Evolutionary conservation across 2,329 filamentous ascomycete genomes (phyloP), one percentile per base, ranked within the genome.

Genomic region (Monilinia vaccinii-corymbosi): DNA sequence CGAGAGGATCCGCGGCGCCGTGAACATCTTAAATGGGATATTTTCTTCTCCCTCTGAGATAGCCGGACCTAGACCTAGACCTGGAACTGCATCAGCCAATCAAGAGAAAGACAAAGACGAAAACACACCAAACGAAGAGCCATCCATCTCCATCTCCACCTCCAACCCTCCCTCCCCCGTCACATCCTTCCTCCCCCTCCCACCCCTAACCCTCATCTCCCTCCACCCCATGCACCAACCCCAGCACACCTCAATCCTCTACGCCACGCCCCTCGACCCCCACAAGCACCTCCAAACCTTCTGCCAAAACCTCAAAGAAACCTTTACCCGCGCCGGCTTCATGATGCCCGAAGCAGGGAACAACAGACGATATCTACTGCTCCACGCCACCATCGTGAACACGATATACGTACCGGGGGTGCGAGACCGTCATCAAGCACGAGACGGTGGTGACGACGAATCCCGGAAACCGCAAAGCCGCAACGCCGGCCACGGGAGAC

Each of bases 331-430:
- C 1, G 75, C 75, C 0, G 83, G 78, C 1, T 72, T 88, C 11
- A 75, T 91, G 69, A 70, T 77, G 0, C 74, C 77, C 1, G 85
- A 89, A 31, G 74, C 21, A 16, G 11, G n/a, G 10, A 28, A 28
- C 25, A 13, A 76, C 14, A n/a, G n/a, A n/a, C 76, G 89, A 58
- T 81, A 83, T 8, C 72, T 97, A 63, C 79, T 89, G 23, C 74
- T 97, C 56, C 93, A 97, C 71, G 91, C 89, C 21, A 97, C 93
- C 0, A 76, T 97, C 4, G 75, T 94, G 55, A 96, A 97, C 72
- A 95, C 91, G 0, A 82, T 91, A 16, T 95, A 96, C 71, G 84
- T 84, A 47, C 67, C 67, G 49, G 50, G 70, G 52, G 56, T 63
- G 48, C 46, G 46, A 28, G 25, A 28, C 25, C 25, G 25, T 28